Base-by-base conservation (phyloP, 805 yeast species). In the Blastobotrys robertii region DNA sequence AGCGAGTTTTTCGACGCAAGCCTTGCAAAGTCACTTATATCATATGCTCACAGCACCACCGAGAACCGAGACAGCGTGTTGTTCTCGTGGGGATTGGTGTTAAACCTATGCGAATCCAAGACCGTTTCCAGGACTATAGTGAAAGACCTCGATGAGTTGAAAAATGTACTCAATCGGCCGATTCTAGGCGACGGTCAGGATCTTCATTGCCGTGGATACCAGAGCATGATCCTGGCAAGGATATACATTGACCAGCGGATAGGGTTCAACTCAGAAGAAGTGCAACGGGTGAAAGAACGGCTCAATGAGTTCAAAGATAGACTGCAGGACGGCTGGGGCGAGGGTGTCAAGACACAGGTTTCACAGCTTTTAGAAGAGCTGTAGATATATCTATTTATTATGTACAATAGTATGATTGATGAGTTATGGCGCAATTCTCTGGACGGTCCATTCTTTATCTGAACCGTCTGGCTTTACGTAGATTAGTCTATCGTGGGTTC, bases 401-500 rank as follows among this genome's bases (percentile, higher is more conserved):
- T 19, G 25, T 19, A n/a, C 13, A 13, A 11, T 38, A 28, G 4
- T 10, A n/a, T 10, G 34, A 38, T 10, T 39, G 34, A 25, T 41
- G 19, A 30, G 9, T 14, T 12, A 25, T 11, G 97, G 94, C 6
- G 94, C 84, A 34, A 86, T 65, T 63, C 96, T 75, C 32, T 68
- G 64, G 28, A 81, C 54, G 39, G 70, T 63, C 94, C 94, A 88
- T 29, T 69, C 64, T 1, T 66, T 72, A 7, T 59, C 50, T 4
- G 4, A 16, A 22, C 30, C 5, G 4, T 37, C 7, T 16, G 73
- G 76, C 59, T 94, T 71, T 47, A 74, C 72, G 63, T 73, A 88
- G 10, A 79, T 76, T 40, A 88, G 69, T 53, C 98, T 75, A 62
- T 92, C 98, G 62, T 92, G 98, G 41, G 90, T 68, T 60, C 98